Evolutionary conservation across 2,329 filamentous ascomycete genomes (phyloP).

Genomic region (Phyllosticta capitalensis): DNA sequence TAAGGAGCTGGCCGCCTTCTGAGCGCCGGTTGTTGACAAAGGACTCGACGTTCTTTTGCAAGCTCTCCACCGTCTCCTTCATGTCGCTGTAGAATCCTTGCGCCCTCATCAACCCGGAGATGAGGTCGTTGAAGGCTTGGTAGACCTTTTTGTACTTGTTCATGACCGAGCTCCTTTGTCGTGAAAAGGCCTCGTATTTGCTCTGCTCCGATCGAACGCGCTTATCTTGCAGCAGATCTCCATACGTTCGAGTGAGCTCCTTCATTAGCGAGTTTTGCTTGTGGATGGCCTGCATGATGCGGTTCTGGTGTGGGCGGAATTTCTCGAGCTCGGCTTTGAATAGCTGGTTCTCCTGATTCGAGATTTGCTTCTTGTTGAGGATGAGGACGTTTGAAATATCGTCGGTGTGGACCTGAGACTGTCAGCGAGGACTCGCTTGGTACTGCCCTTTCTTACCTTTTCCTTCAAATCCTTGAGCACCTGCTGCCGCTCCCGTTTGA

Average conservation of each 20-base stretch:
- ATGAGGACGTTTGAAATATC: slow-evolving; percentile 97
- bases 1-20: slow-evolving; percentile 82
- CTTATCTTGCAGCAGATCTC: slow-evolving; percentile 83
- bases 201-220: slow-evolving; percentile 86
- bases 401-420: slow-evolving; percentile 72
- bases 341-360: slow-evolving; percentile 81
- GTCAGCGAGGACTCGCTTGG: neutral
- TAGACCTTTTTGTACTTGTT: slow-evolving; percentile 84
- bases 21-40: slow-evolving; percentile 92
- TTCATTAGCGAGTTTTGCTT: slow-evolving; percentile 94
- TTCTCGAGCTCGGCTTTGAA: slow-evolving; percentile 98
- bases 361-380: slow-evolving; percentile 92
- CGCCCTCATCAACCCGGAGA: slow-evolving; percentile 75
- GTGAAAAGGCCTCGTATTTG: slow-evolving; percentile 83
- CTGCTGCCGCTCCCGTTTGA: slow-evolving; percentile 85
- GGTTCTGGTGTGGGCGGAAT: slow-evolving; percentile 84
- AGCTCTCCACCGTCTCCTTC: slow-evolving; percentile 83
- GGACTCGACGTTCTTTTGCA: slow-evolving; percentile 91
- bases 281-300: slow-evolving; percentile 85
- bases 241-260: slow-evolving; percentile 81
- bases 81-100: slow-evolving; percentile 94
- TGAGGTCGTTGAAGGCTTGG: slow-evolving; percentile 83
- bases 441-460: slow-evolving; percentile 54
- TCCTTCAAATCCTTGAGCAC: slow-evolving; percentile 96
- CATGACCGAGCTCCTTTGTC: slow-evolving; percentile 71